phyloP scores from a whole-genome alignment of 257 asterid species.

The Scutellaria minor region DNA sequence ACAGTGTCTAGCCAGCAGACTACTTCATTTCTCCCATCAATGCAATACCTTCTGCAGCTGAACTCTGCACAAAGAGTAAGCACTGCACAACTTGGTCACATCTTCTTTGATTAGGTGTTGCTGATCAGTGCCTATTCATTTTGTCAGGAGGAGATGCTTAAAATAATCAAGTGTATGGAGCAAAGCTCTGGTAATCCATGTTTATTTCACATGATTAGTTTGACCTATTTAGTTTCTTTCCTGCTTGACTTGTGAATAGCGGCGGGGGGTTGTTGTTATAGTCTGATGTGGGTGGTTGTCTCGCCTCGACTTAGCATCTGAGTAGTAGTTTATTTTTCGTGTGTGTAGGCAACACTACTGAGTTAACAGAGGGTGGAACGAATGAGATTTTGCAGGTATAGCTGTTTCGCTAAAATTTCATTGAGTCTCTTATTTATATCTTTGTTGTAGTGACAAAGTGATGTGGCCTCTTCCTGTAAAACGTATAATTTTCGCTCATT shows the following conservation, averaged over 20 bases:
- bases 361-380: slow-evolving; percentile 54
- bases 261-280: too few species aligned
- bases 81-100: slow-evolving; percentile 28
- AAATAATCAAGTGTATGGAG: slow-evolving; percentile 71
- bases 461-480: not conserved
- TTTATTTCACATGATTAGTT: slow-evolving; percentile 1
- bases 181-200: slow-evolving; percentile 67
- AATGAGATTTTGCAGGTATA: slow-evolving; percentile 67
- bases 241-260: too few species aligned
- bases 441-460: not conserved
- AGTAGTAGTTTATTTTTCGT: slow-evolving; percentile 19
- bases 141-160: slow-evolving; percentile 74
- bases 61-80: slow-evolving; percentile 74
- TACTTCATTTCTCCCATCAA: slow-evolving; percentile 66
- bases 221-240: not conserved
- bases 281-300: slow-evolving; percentile 4
- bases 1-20: slow-evolving; percentile 43
- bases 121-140: slow-evolving; percentile 40
- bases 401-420: not conserved
- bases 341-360: slow-evolving; percentile 56
- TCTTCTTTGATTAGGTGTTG: slow-evolving; percentile 33
- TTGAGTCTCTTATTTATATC: not conserved
- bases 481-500: not conserved
- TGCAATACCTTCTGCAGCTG: slow-evolving; percentile 75
- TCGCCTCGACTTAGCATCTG: slow-evolving; percentile 2